phyloP scores from a whole-genome alignment of 163 green algal genomes.

The Volvox carteri region DNA sequence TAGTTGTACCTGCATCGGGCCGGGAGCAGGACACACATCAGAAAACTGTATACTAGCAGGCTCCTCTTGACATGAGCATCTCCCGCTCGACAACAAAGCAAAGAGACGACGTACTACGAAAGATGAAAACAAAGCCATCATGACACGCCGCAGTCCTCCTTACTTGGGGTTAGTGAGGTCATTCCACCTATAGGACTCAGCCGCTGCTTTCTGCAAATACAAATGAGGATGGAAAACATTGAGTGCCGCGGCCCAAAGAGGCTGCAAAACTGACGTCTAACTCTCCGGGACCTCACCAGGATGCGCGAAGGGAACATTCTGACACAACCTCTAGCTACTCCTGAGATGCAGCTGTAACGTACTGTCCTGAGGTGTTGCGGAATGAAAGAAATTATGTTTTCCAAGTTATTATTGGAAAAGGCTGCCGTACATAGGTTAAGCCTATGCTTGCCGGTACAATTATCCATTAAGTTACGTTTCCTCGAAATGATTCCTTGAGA shows the following conservation, averaged over 20 bases:
- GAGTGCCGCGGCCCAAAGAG: not conserved
- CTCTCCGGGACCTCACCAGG: constrained; percentile 43
- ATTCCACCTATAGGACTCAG: constrained; percentile 37
- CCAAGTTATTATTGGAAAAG: not conserved
- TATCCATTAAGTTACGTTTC: too few relatives aligned
- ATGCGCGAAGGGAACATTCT: constrained; percentile 51
- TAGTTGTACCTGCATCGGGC: constrained; percentile 56
- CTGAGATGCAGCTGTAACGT: not conserved
- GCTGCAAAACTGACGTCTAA: not conserved
- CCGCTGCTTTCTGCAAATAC: constrained; percentile 40
- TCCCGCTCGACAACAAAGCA: not conserved
- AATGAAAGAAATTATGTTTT: not conserved
- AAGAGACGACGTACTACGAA: not conserved
- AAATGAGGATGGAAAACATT: not conserved
- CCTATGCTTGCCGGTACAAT: too few relatives aligned
- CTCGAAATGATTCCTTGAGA: too few relatives aligned
- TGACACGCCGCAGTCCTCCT: constrained; percentile 28
- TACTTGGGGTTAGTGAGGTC: constrained; percentile 56
- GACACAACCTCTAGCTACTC: not conserved
- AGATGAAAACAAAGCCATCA: not conserved
- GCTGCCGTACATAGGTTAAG: not conserved
- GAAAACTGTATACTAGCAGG: not conserved
- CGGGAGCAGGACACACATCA: not conserved
- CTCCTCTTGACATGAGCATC: too few relatives aligned
- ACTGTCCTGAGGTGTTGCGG: not conserved